These are phyloP conservation scores for Lachancea quebecensis DNA, from an alignment of 805 yeast species.

Conservation along the genomic window DNA sequence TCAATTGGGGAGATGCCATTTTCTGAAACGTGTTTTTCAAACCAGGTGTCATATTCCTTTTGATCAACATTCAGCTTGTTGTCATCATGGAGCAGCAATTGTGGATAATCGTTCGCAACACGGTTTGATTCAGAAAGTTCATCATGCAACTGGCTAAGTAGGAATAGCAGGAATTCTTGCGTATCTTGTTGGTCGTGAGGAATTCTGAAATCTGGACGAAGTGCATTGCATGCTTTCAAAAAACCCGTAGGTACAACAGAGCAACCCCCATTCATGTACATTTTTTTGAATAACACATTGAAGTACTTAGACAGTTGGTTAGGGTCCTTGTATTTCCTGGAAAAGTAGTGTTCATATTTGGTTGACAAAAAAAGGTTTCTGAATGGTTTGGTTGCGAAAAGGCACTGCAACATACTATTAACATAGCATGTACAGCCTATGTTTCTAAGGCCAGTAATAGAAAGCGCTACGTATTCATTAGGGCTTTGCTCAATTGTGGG, in stretches of 20 bases:
- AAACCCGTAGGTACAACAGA: conserved; percentile 62
- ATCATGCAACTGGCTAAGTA: conserved; percentile 62
- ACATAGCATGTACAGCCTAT: conserved; percentile 72
- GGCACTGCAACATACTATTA: conserved; percentile 64
- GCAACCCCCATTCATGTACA: conserved; percentile 51
- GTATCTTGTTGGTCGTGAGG: conserved; percentile 79
- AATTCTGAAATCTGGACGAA: conserved; percentile 61
- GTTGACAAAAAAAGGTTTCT: conserved; percentile 42
- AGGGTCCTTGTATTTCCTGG: conserved; percentile 23
- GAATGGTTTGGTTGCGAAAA: conserved; percentile 49
- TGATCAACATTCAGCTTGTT: conserved; percentile 24
- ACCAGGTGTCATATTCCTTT: conserved; percentile 58
- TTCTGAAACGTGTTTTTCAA: conserved; percentile 39
- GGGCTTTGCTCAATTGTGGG: conserved; percentile 36
- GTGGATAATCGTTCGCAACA: conserved; percentile 36
- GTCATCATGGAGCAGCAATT: conserved; percentile 31
- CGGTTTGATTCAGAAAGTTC: conserved; percentile 43
- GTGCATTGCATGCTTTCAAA: conserved; percentile 40
- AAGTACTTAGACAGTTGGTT: conserved; percentile 43
- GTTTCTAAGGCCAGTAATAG: conserved; percentile 58
- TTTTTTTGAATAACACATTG: conserved; percentile 48
- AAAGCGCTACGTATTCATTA: conserved; percentile 36
- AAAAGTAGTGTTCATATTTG: conserved; percentile 39
- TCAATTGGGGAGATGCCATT: conserved; percentile 66
- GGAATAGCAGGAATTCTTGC: conserved; percentile 62